Percentiles rank a stretch among this genome's conserved stretches.
phyloP scores from a whole-genome alignment of 1,284 basidiomycete genomes.

The Fomitopsis betulina region DNA sequence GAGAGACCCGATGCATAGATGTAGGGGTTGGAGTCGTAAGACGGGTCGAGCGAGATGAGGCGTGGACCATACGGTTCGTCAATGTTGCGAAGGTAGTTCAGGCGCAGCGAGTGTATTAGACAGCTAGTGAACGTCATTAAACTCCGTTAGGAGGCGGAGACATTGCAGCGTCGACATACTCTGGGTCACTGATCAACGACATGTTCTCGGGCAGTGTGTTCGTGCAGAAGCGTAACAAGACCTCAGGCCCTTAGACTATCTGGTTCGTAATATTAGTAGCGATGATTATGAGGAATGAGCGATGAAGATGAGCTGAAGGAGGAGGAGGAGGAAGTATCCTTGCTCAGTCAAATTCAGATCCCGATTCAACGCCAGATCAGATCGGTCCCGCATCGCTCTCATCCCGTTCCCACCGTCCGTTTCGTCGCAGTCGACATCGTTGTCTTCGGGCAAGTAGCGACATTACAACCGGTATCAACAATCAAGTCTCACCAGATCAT shows the following conservation, averaged over 20 bases:
- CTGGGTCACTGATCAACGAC: slow-evolving; percentile 64
- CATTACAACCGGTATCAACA: too few species aligned
- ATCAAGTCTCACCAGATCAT: too few species aligned
- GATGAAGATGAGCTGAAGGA: too few species aligned
- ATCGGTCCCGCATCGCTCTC: not conserved
- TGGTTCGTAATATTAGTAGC: not conserved
- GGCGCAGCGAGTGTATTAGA: slow-evolving; percentile 79
- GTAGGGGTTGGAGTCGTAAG: slow-evolving; percentile 76
- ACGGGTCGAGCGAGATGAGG: slow-evolving; percentile 73
- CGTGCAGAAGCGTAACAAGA: too few species aligned
- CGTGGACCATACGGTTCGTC: slow-evolving; percentile 81
- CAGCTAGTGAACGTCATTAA: slow-evolving; percentile 48
- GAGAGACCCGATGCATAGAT: slow-evolving; percentile 74
- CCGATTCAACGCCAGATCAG: not conserved
- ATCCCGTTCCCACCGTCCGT: too few species aligned
- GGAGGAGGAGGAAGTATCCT: too few species aligned
- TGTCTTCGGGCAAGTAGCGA: too few species aligned
- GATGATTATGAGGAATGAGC: too few species aligned
- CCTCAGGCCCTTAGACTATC: too few species aligned
- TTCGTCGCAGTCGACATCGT: too few species aligned
- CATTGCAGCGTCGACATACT: slow-evolving; percentile 30
- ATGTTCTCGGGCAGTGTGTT: slow-evolving; percentile 26
- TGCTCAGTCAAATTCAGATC: not conserved
- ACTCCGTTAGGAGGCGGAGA: not conserved
- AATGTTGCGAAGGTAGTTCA: slow-evolving; percentile 84